Evolutionary conservation across 2,329 filamentous ascomycete genomes (phyloP).

Genomic region (Leptoxyphium fumago): DNA sequence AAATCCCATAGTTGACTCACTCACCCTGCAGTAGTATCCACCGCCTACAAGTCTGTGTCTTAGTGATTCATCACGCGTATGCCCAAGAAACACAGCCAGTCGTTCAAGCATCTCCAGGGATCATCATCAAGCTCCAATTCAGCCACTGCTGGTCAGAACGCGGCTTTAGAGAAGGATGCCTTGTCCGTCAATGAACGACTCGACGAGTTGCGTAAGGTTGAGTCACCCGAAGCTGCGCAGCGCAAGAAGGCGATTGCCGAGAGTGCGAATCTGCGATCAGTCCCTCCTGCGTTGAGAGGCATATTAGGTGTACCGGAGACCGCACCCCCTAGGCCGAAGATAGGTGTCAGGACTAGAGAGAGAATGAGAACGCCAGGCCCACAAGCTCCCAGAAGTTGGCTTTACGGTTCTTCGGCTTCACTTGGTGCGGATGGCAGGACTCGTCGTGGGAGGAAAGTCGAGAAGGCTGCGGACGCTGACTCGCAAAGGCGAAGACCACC

Average conservation of each 20-base stretch:
- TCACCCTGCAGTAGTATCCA: too few species aligned
- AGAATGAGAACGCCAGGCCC: slow-evolving; percentile 27
- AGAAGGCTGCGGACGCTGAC: background rate
- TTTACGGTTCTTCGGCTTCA: slow-evolving; percentile 14
- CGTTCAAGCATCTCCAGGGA: slow-evolving; percentile 27
- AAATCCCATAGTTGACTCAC: background rate
- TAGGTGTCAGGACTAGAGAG: slow-evolving; percentile 20
- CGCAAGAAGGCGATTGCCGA: slow-evolving; percentile 30
- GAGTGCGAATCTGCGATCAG: slow-evolving; percentile 25
- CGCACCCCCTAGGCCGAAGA: slow-evolving; percentile 30
- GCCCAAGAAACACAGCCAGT: slow-evolving; percentile 33
- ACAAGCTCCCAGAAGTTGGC: slow-evolving; percentile 32
- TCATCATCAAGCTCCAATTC: slow-evolving; percentile 17
- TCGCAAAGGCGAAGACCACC: background rate
- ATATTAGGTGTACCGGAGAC: slow-evolving; percentile 32
- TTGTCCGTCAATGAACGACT: slow-evolving; percentile 32
- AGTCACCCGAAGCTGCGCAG: slow-evolving; percentile 20
- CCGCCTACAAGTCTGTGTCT: too few species aligned
- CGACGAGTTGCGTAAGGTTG: slow-evolving; percentile 29
- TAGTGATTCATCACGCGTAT: slow-evolving; percentile 14
- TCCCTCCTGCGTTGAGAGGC: slow-evolving; percentile 29
- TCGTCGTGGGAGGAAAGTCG: slow-evolving; percentile 1
- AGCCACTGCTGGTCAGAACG: slow-evolving; percentile 14
- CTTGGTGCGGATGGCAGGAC: background rate
- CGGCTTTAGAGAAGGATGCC: slow-evolving; percentile 8